phyloP scores from a whole-genome alignment of 257 asterid genomes.

The Cynanchum wilfordii region DNA sequence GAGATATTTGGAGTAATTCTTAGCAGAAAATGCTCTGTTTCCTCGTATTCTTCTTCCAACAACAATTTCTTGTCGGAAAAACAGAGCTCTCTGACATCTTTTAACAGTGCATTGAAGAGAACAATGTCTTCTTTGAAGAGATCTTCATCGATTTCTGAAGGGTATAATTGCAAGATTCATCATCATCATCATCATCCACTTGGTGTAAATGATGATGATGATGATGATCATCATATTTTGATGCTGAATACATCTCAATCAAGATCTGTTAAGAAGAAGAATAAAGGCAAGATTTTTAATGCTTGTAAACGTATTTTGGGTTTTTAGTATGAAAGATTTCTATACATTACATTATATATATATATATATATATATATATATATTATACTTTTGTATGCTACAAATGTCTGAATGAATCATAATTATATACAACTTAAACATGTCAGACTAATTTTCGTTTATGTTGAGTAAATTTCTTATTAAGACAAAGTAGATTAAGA shows the following conservation, averaged over 20 bases:
- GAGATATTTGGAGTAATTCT: conserved; percentile 40
- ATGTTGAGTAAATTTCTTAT: no score
- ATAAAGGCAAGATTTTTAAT: conserved; percentile 24
- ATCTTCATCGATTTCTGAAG: conserved; percentile 33
- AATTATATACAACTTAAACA: no score
- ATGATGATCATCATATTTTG: not conserved
- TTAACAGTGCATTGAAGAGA: conserved; percentile 16
- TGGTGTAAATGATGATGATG: not conserved
- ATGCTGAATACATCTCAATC: not conserved
- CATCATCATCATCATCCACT: conserved; percentile 17
- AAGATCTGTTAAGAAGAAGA: conserved; percentile 21
- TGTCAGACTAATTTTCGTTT: no score
- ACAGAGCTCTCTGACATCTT: conserved; percentile 2
- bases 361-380: no score
- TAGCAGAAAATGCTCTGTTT: conserved; percentile 23
- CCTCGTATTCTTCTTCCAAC: not conserved
- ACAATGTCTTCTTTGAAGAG: conserved; percentile 22
- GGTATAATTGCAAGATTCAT: conserved; percentile 29
- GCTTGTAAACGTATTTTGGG: conserved; percentile 30
- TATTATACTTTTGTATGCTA: not conserved
- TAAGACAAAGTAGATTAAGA: no score
- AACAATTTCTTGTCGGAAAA: conserved; percentile 21
- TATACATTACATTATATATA: no score
- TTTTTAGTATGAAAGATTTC: conserved; percentile 8
- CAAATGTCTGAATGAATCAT: no score